Conservation (phyloP, 768 basidiomycete genomes). For the Termitomyces heimii region DNA sequence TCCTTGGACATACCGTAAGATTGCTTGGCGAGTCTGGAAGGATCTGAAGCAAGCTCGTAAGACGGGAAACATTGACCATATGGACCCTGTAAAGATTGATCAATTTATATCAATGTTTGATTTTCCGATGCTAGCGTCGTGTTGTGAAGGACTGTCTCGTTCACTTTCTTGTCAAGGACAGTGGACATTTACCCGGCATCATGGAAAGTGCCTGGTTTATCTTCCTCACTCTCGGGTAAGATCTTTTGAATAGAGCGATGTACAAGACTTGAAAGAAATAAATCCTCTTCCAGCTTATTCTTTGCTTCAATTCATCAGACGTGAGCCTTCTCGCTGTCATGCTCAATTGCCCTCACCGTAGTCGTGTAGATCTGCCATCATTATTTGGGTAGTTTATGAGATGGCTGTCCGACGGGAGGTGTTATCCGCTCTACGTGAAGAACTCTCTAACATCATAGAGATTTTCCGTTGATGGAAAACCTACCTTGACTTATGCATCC, state of each 20-base stretch:
- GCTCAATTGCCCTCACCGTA: neutral
- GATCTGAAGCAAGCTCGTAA: neutral
- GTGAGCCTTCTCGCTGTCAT: neutral
- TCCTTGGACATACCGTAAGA: conserved; percentile 4
- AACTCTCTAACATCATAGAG: neutral
- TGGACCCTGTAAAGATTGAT: conserved; percentile 2
- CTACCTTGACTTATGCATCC: conserved; percentile 2
- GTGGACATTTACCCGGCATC: conserved; percentile 1
- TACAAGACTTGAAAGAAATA: no score
- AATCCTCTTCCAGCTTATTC: neutral
- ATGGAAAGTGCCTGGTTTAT: conserved; percentile 3
- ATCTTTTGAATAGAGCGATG: neutral
- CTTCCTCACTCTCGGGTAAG: conserved; percentile 5
- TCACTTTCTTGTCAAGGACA: neutral
- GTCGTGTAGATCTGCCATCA: neutral
- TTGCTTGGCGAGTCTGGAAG: conserved; percentile 5
- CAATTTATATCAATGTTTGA: neutral
- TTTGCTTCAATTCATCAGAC: conserved; percentile 10
- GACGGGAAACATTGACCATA: conserved; percentile 4
- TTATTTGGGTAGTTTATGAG: conserved; percentile 8
- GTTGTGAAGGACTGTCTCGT: conserved; percentile 3
- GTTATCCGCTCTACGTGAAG: neutral
- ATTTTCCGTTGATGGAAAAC: neutral
- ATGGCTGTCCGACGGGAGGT: conserved; percentile 2
- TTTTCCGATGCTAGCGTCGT: neutral